Base-by-base conservation (phyloP, 257 asterid genomes). In the Prunella vulgaris region DNA sequence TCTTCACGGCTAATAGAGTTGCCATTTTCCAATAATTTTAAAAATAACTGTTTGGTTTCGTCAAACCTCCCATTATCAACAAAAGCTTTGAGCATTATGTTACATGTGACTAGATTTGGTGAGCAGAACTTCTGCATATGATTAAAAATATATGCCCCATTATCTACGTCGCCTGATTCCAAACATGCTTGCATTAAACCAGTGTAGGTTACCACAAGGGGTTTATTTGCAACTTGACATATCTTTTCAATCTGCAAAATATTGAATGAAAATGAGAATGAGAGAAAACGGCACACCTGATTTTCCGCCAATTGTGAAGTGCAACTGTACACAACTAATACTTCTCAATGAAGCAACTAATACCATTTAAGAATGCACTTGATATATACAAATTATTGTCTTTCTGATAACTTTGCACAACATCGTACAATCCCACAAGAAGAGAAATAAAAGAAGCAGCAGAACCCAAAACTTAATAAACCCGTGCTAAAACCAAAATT, bases 141-240 rank as follows among this genome's bases (percentile, higher is more conserved):
- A 57, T 77, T 74, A 69, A 90, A 93, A 68, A 93, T 73, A 64
- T 80, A 83, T 25, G 79, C 85, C 64, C 87, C 99, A 53, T 73
- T 77, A 67, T 81, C 71, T 65, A 83, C 69, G 66, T 82, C 64
- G n/a, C 95, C 93, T 24, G 95, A 81, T 33, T 86, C 84, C 40
- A 90, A 22, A 75, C 97, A 88, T 9, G 92, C 96, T 83, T 93
- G 96, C 69, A 93, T 80, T 57, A 93, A 85, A 72, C 99, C 99
- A 10, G 99, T 93, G 87, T 87, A 90, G n/a, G 96, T 90, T 77
- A 93, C 90, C 78, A 93, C 99, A 52, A 93, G 88, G 56, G 99
- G 97, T 73, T 86, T 93, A 38, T 79, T 84, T 42, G 99, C 97
- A 69, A 93, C 96, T 84, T 71, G 87, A 84, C 97, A 93, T 81